Percentiles rank a stretch among this genome's conserved stretches.
Evolutionary conservation across 2,329 filamentous ascomycete genomes (phyloP).

Genomic region (Aspergillus proliferans): DNA sequence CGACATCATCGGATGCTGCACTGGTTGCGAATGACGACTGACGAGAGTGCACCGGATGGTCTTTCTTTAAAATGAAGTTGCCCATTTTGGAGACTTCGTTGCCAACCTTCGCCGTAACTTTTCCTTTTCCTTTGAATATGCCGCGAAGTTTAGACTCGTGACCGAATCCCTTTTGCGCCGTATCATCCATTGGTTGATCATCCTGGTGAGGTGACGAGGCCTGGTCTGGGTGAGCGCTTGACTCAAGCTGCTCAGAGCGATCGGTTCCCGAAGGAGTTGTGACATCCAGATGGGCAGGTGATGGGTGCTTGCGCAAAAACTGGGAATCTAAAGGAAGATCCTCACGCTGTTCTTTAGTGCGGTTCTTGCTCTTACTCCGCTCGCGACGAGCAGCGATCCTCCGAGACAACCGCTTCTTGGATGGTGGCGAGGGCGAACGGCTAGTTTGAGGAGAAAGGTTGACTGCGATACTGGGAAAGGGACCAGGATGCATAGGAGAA

Average conservation of each 20-base stretch:
- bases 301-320: constrained; percentile 9
- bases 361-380: constrained; percentile 32
- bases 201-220: constrained; percentile 19
- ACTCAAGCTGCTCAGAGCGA: constrained; percentile 17
- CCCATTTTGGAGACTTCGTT: constrained; percentile 57
- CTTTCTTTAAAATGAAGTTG: constrained; percentile 55
- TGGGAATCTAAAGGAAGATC: constrained; percentile 15
- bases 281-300: constrained; percentile 8
- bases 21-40: constrained; percentile 41
- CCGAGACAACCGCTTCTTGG: constrained; percentile 49
- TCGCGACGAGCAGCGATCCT: constrained; percentile 36
- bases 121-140: constrained; percentile 66
- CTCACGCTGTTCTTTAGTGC: constrained; percentile 31
- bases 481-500: constrained; percentile 33
- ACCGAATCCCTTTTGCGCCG: constrained; percentile 20
- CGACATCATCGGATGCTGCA: constrained; percentile 35
- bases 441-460: constrained; percentile 60
- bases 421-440: constrained; percentile 59
- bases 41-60: constrained; percentile 39
- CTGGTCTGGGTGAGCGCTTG: constrained; percentile 23
- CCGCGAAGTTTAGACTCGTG: constrained; percentile 59
- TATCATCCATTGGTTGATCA: constrained; percentile 20
- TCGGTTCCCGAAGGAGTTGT: constrained; percentile 5
- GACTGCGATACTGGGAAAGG: constrained; percentile 55
- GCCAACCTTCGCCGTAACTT: constrained; percentile 68